A percentile compares a stretch with the other conserved stretches of the same genome.
phyloP scores from a whole-genome alignment of 805 yeast species.

The Grigorovia humatica region DNA sequence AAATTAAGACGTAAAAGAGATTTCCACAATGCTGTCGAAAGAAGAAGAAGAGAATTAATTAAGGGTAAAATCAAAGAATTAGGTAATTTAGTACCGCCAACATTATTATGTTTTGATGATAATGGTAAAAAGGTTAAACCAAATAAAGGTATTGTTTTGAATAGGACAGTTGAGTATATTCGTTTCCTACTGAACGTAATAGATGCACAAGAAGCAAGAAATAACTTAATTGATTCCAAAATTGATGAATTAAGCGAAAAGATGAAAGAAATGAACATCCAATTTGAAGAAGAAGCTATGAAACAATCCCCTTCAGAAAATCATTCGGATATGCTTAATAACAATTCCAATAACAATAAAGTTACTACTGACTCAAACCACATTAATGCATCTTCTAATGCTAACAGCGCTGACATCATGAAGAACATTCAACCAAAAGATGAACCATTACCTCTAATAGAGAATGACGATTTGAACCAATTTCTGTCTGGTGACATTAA shows the following conservation, averaged over 20 bases:
- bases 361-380: background rate
- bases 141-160: conserved; percentile 69
- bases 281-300: background rate
- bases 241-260: conserved; percentile 28
- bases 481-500: conserved; percentile 24
- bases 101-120: conserved; percentile 40
- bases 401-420: background rate
- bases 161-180: conserved; percentile 73
- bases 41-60: conserved; percentile 82
- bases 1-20: conserved; percentile 71
- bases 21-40: conserved; percentile 88
- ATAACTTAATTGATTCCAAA: conserved; percentile 32
- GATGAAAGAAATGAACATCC: conserved; percentile 1
- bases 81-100: conserved; percentile 72
- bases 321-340: background rate
- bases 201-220: conserved; percentile 42
- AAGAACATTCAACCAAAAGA: no score
- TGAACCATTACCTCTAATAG: background rate
- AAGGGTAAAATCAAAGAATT: conserved; percentile 81
- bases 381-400: background rate
- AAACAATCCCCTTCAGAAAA: background rate
- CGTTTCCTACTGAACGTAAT: conserved; percentile 52
- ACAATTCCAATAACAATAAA: no score
- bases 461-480: conserved; percentile 21
- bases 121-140: conserved; percentile 62